Evolutionary conservation across 139 green algal species (phyloP), one percentile per base, ranked within the genome.

Genomic region (Zygnema cylindricum): DNA sequence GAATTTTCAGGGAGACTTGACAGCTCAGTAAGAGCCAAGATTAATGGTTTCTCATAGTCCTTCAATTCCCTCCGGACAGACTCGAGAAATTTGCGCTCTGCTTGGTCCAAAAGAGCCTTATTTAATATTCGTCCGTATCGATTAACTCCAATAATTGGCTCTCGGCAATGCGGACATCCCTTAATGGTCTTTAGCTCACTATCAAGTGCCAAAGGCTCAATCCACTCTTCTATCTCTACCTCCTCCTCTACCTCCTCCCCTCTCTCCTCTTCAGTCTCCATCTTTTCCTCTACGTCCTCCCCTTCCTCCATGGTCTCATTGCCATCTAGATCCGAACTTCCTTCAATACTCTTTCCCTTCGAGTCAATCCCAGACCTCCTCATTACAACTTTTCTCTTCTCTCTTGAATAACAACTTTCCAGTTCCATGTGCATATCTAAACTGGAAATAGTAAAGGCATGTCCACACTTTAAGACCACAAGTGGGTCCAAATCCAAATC

Each of bases 391-490:
- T 16, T 63, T 16, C 49, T 63, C 16, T 25, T 55, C 77, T 77
- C 0, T 38, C 55, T 22, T 22, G 21, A 30, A 38, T 91, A 91
- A 7, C 84, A 69, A 23, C 85, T 36, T 23, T n/a, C 40, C 0
- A 91, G n/a, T 0, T 55, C 79, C 63, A 91, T 23, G 55, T 90
- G 79, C n/a, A 81, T 82, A 40, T 91, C 86, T 0, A 91, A 22
- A 23, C 54, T 91, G 43, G 86, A 84, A 81, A 91, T 25, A 1
- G 39, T 90, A 38, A 49, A 92, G 1, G 81, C 84, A 76, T 96
- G 94, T 69, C 94, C 92, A 86, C 94, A 96, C 0, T 39, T 41
- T 69, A 96, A 92, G 69, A 93, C 77, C 30, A 96, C 11, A 42
- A 96, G 76, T 11, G 94, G 94, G 73, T 94, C 93, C 1, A 82